Conservation (phyloP, 306 rosid genomes). For the Lupinus albus region DNA sequence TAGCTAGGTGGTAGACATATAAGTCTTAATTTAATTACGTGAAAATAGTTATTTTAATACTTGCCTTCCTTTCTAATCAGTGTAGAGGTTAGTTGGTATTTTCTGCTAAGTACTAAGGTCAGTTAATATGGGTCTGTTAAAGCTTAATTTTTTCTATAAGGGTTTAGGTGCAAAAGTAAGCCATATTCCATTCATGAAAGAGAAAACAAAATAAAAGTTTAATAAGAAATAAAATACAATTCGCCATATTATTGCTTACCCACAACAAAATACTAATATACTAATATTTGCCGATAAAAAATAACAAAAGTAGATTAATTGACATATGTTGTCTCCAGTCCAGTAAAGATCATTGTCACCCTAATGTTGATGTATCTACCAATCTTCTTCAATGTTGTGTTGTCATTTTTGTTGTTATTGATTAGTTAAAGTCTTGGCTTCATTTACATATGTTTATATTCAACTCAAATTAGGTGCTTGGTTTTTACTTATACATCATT, state of each 20-base stretch:
- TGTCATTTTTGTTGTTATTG: slow-evolving; percentile 22
- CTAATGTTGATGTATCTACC: slow-evolving; percentile 28
- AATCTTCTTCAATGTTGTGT: slow-evolving; percentile 10
- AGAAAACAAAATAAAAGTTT: too few species aligned
- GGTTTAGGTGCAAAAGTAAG: too few species aligned
- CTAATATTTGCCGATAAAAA: too few species aligned
- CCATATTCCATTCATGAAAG: too few species aligned
- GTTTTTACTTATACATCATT: background rate
- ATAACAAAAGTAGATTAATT: too few species aligned
- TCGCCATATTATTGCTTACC: too few species aligned
- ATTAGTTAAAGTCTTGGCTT: slow-evolving; percentile 8
- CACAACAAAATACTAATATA: too few species aligned
- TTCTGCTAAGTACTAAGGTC: background rate
- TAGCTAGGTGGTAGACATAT: slow-evolving; percentile 12
- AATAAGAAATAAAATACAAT: too few species aligned
- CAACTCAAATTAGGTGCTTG: background rate
- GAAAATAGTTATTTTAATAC: background rate
- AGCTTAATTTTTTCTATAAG: too few species aligned
- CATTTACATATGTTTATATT: too few species aligned
- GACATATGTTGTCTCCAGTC: too few species aligned
- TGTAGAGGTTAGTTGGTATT: slow-evolving; percentile 11
- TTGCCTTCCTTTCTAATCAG: background rate
- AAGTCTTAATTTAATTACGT: background rate
- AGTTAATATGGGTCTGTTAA: too few species aligned
- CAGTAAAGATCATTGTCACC: slow-evolving; percentile 34